These are phyloP conservation scores for Arthrobotrys entomopaga DNA, from an alignment of 2,329 filamentous ascomycete species.

Conservation along the genomic window DNA sequence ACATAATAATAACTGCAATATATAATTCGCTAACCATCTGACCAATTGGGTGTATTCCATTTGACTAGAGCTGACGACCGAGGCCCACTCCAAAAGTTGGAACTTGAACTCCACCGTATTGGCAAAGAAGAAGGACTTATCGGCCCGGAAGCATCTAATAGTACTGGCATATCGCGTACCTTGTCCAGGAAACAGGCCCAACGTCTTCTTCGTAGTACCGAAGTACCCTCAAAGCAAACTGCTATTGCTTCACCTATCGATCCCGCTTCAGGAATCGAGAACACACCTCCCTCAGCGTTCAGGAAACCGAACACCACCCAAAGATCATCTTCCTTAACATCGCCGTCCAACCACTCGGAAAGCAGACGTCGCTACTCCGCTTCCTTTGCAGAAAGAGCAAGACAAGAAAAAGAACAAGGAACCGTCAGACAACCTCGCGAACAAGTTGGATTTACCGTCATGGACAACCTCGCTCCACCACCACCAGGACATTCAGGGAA, in stretches of 20 bases:
- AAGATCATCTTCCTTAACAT: constrained; percentile 39
- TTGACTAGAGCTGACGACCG: constrained; percentile 74
- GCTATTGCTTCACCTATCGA: constrained; percentile 37
- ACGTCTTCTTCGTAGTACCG: constrained; percentile 57
- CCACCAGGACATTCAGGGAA: constrained; percentile 28
- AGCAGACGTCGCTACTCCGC: constrained; percentile 46
- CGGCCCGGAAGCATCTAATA: constrained; percentile 35
- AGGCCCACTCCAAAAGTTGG: constrained; percentile 91
- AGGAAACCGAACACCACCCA: constrained; percentile 27
- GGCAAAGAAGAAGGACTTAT: constrained; percentile 88
- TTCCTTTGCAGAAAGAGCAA: constrained; percentile 50
- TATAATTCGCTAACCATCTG: neutral
- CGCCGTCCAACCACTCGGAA: constrained; percentile 40
- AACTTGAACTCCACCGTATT: constrained; percentile 88
- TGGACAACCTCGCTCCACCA: constrained; percentile 50
- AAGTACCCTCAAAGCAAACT: constrained; percentile 55
- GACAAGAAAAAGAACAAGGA: constrained; percentile 50
- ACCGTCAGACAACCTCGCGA: constrained; percentile 41
- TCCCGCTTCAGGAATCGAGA: constrained; percentile 27
- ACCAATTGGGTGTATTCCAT: constrained; percentile 27
- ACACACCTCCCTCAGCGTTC: constrained; percentile 21
- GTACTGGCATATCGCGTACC: constrained; percentile 52
- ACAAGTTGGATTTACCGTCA: constrained; percentile 45
- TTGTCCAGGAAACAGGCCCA: constrained; percentile 58
- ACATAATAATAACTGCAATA: neutral